Percentiles rank a stretch among this genome's conserved stretches.
Evolutionary conservation across 768 basidiomycete genomes (phyloP).

Genomic region (Guyanaporus albipodus): DNA sequence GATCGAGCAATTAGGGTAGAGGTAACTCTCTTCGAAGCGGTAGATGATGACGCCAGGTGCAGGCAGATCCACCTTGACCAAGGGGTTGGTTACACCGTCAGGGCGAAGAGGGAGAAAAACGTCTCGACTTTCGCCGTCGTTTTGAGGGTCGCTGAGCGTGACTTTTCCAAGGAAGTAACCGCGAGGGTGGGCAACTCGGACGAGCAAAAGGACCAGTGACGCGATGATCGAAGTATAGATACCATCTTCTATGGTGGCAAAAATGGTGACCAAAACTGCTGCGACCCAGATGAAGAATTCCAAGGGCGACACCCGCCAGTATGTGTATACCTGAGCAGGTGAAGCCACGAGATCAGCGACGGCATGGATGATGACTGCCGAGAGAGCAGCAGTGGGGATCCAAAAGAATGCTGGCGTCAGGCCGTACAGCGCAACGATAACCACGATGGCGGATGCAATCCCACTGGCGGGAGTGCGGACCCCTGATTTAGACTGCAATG

Average conservation of each 20-base stretch:
- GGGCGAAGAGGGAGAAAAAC: conserved; percentile 77
- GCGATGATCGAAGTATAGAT: conserved; percentile 84
- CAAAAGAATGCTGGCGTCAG: conserved; percentile 90
- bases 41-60: conserved; percentile 87
- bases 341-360: conserved; percentile 85
- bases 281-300: conserved; percentile 89
- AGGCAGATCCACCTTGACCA: conserved; percentile 71
- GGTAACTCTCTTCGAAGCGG: conserved; percentile 85
- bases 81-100: conserved; percentile 60
- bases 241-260: conserved; percentile 91
- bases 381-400: conserved; percentile 79
- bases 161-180: conserved; percentile 90
- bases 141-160: conserved; percentile 42
- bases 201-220: conserved; percentile 73
- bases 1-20: conserved; percentile 75
- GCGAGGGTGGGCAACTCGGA: conserved; percentile 84
- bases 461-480: conserved; percentile 96
- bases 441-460: conserved; percentile 77
- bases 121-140: conserved; percentile 49
- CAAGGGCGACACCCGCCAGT: conserved; percentile 91
- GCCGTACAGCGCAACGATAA: conserved; percentile 92
- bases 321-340: conserved; percentile 76
- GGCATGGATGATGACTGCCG: conserved; percentile 93
- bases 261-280: conserved; percentile 85
- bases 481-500: conserved; percentile 92